Conservation (phyloP, 225 moss, liverwort and hornwort genomes). For the Rhytidiadelphus loreus region DNA sequence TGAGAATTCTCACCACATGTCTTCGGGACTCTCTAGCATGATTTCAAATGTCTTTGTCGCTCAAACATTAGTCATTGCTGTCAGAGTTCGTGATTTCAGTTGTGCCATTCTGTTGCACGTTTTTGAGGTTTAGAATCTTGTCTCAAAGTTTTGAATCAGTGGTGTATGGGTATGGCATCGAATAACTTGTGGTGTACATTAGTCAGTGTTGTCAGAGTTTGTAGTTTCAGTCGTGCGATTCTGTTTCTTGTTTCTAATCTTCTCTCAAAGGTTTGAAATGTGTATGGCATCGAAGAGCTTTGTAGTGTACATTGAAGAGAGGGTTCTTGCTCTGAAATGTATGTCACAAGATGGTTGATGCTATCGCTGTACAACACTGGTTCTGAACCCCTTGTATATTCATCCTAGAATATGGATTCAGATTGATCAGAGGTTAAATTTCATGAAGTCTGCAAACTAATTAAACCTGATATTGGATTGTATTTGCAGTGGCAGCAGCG, state of each 20-base stretch:
- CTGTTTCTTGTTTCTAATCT: too few relatives aligned
- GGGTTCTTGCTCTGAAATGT: background rate
- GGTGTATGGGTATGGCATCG: background rate
- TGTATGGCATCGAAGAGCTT: background rate
- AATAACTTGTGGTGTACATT: background rate
- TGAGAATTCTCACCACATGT: background rate
- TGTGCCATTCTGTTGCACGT: background rate
- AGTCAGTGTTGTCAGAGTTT: too few relatives aligned
- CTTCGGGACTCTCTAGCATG: background rate
- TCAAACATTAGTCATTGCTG: background rate
- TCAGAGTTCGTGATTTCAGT: background rate
- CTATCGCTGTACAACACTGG: background rate
- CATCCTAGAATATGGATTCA: background rate
- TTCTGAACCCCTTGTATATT: background rate
- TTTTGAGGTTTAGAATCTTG: background rate
- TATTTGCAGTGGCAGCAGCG: conserved; percentile 34
- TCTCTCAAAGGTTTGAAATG: too few relatives aligned
- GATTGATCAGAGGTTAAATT: background rate
- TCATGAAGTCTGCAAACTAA: background rate
- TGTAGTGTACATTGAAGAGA: background rate
- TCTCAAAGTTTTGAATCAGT: background rate
- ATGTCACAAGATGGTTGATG: background rate
- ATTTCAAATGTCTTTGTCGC: background rate
- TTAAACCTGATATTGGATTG: background rate
- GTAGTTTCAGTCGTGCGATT: too few relatives aligned